A percentile compares a stretch with the other conserved stretches of the same genome.
Evolutionary conservation across 2,329 filamentous ascomycete genomes (phyloP).

Genomic region (Aaosphaeria arxii): DNA sequence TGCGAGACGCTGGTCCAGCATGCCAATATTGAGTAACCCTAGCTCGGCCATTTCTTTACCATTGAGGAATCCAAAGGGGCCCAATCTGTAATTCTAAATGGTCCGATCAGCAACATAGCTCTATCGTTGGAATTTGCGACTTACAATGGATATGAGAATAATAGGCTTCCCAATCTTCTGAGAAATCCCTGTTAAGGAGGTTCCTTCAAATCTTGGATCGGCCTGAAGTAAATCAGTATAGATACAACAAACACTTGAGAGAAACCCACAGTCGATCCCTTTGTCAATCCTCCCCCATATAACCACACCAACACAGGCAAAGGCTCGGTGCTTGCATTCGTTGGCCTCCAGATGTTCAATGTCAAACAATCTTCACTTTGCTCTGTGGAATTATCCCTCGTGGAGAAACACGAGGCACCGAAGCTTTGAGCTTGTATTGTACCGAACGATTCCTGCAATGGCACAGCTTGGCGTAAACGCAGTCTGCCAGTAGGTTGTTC

Average conservation of each 20-base stretch:
- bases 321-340: conserved; percentile 26
- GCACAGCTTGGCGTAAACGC: conserved; percentile 25
- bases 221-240: background rate
- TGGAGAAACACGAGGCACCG: conserved; percentile 46
- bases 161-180: conserved; percentile 46
- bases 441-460: conserved; percentile 6
- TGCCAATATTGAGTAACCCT: conserved; percentile 45
- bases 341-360: conserved; percentile 51
- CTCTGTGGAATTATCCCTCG: background rate
- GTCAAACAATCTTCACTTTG: conserved; percentile 41
- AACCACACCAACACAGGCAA: conserved; percentile 55
- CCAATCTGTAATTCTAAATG: conserved; percentile 42
- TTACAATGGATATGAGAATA: conserved; percentile 37
- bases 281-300: conserved; percentile 51
- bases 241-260: no score
- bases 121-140: no score
- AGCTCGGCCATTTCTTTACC: conserved; percentile 1
- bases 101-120: no score
- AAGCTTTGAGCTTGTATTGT: conserved; percentile 16
- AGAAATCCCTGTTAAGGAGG: background rate
- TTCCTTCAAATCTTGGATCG: background rate
- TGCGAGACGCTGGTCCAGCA: conserved; percentile 46
- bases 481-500: conserved; percentile 44
- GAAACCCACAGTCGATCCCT: conserved; percentile 34
- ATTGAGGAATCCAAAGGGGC: conserved; percentile 59